A percentile compares a stretch with the other conserved stretches of the same genome.
These are phyloP conservation scores for Pythium plurisporium DNA, from an alignment of 352 stramenopile species.

Conservation along the genomic window DNA sequence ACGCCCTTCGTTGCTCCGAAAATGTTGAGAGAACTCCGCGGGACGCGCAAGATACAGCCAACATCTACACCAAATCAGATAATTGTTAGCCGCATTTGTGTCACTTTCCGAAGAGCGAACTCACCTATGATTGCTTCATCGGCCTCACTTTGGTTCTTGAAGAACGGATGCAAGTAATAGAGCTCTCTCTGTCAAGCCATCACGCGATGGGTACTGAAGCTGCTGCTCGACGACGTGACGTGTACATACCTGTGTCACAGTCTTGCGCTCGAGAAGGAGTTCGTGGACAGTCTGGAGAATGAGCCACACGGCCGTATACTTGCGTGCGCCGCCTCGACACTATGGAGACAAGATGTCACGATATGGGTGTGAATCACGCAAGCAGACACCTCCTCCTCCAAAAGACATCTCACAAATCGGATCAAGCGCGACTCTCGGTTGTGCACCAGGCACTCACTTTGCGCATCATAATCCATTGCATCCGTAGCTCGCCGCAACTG, in stretches of 20 bases:
- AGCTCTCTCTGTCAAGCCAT: constrained; percentile 50
- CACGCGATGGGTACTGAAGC: not conserved
- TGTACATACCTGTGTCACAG: constrained; percentile 58
- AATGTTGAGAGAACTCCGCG: constrained; percentile 72
- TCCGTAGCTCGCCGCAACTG: constrained; percentile 54
- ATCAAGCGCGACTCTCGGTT: constrained; percentile 51
- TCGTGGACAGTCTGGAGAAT: constrained; percentile 75
- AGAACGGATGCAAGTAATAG: constrained; percentile 85
- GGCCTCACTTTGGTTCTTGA: constrained; percentile 71
- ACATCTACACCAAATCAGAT: constrained; percentile 35
- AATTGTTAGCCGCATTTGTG: not conserved
- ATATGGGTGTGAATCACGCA: no score
- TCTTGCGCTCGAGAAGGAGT: constrained; percentile 70
- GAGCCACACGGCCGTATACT: constrained; percentile 81
- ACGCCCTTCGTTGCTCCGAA: constrained; percentile 79
- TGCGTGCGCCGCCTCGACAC: constrained; percentile 61
- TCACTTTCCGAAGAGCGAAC: not conserved
- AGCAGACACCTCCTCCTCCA: no score
- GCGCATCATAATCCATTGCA: constrained; percentile 58
- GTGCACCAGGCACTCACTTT: constrained; percentile 49
- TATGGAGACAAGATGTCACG: constrained; percentile 22
- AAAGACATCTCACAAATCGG: constrained; percentile 41
- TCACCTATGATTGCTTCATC: constrained; percentile 81
- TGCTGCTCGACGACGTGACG: not conserved
- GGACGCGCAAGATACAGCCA: constrained; percentile 63